Evolutionary conservation across 495 filamentous ascomycete species (phyloP).

Genomic region (Penicillium waksmanii): DNA sequence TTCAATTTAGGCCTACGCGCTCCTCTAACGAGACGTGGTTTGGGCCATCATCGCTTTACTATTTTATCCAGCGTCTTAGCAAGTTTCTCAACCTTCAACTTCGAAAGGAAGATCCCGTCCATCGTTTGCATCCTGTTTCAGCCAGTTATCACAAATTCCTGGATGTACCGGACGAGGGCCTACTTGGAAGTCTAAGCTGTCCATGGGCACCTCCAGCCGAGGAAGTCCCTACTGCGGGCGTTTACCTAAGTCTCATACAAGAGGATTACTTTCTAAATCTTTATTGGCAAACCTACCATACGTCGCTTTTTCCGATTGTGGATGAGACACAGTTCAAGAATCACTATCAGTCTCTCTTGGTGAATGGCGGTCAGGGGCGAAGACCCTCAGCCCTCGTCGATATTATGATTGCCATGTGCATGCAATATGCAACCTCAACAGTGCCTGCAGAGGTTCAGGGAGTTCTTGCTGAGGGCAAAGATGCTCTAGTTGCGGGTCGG

Average conservation of each 20-base stretch:
- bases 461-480: constrained; percentile 16
- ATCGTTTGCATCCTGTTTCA: constrained; percentile 20
- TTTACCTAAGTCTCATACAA: constrained; percentile 34
- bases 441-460: constrained; percentile 19
- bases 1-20: constrained; percentile 33
- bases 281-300: constrained; percentile 53
- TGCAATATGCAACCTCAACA: constrained; percentile 51
- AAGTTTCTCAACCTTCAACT: constrained; percentile 34
- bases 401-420: constrained; percentile 56
- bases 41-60: constrained; percentile 44
- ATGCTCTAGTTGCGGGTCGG: constrained; percentile 49
- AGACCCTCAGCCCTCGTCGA: constrained; percentile 57
- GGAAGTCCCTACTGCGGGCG: background rate
- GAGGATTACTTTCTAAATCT: constrained; percentile 54
- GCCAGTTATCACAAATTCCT: constrained; percentile 18
- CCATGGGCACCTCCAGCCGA: background rate
- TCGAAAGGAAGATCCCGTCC: constrained; percentile 30
- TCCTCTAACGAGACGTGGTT: constrained; percentile 36
- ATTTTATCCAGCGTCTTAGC: constrained; percentile 42
- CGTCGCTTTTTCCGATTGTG: constrained; percentile 35
- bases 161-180: constrained; percentile 7
- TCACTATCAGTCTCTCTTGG: constrained; percentile 54
- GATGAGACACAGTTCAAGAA: constrained; percentile 52
- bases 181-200: background rate
- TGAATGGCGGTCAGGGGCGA: constrained; percentile 32